A percentile compares a stretch with the other conserved stretches of the same genome.
Conservation (phyloP, 805 yeast species). For the Saccharomycopsis sp. region DNA sequence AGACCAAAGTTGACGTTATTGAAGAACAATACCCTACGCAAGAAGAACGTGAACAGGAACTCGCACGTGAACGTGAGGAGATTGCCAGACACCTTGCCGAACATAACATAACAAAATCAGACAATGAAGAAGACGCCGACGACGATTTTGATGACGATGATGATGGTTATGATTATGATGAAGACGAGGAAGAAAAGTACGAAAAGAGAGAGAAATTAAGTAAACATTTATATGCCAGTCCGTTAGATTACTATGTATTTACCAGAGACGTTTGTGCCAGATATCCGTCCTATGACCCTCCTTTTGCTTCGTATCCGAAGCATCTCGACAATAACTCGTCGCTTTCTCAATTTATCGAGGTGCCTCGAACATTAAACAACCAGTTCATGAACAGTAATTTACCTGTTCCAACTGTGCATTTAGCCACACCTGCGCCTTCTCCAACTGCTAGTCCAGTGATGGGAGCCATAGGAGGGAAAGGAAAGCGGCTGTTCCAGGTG, state of each 20-base stretch:
- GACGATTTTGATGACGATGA: background rate
- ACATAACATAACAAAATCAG: background rate
- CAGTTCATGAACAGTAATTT: constrained; percentile 39
- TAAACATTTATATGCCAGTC: constrained; percentile 50
- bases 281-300: constrained; percentile 64
- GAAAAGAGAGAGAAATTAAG: constrained; percentile 28
- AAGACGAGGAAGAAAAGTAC: constrained; percentile 42
- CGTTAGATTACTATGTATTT: constrained; percentile 78
- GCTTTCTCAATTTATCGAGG: constrained; percentile 51
- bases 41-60: constrained; percentile 11
- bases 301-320: constrained; percentile 40
- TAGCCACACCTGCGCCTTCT: constrained; percentile 86
- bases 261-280: constrained; percentile 67
- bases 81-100: background rate
- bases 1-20: constrained; percentile 23
- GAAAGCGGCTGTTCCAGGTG: constrained; percentile 53
- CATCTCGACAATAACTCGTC: constrained; percentile 45
- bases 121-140: background rate
- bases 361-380: constrained; percentile 46
- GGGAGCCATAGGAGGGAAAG: constrained; percentile 29
- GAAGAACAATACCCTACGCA: constrained; percentile 3
- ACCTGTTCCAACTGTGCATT: constrained; percentile 53
- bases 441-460: constrained; percentile 54
- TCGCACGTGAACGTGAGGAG: constrained; percentile 9
- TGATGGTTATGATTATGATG: constrained; percentile 40